Base-by-base conservation (phyloP, 1,139 yeast genomes). In the Taphrina betulina region DNA sequence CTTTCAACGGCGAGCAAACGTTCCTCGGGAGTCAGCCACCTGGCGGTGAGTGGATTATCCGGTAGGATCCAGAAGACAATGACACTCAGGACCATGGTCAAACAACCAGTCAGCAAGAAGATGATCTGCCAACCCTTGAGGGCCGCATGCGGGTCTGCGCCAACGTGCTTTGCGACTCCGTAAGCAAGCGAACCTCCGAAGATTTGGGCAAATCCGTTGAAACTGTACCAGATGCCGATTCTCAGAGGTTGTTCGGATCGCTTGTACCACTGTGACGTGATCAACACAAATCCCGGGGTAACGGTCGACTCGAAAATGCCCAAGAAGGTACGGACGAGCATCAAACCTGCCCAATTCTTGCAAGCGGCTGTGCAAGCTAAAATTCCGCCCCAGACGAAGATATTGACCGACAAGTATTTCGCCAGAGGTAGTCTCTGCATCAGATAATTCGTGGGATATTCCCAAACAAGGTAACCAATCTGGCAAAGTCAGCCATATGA, bases 301-400 rank as follows among this genome's bases (percentile, higher is more conserved):
- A 78, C 72, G 16, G 79, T 71, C 40, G 80, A 74, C 65, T 82
- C 87, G 51, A 79, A 73, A 53, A 75, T 68, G 2, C 87, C 87
- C 33, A 81, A 63, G 14, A 80, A 64, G 31, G 76, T 72, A 48
- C 83, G 69, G 22, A 78, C 72, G 16, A 74, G 74, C 69, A 79
- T 70, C 23, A 79, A 68, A 0, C 80, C 75, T 1, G 77, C 79
- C 63, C 77, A 80, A 12, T 68, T 64, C 48, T 70, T 70, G 63
- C 76, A 72, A 1, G 82, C 81, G 24, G 79, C 73, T 62, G 77
- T 81, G 36, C 63, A 61, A 34, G 77, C 71, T 33, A 79, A 69
- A 10, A 78, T 70, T 5, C 72, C 68, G 1, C 81, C 79, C 85
- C 84, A 81, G 3, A 72, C 58, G 7, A 76, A 66, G 57, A 79